Base-by-base conservation (phyloP, 2,329 filamentous ascomycete species). In the Fusarium redolens region DNA sequence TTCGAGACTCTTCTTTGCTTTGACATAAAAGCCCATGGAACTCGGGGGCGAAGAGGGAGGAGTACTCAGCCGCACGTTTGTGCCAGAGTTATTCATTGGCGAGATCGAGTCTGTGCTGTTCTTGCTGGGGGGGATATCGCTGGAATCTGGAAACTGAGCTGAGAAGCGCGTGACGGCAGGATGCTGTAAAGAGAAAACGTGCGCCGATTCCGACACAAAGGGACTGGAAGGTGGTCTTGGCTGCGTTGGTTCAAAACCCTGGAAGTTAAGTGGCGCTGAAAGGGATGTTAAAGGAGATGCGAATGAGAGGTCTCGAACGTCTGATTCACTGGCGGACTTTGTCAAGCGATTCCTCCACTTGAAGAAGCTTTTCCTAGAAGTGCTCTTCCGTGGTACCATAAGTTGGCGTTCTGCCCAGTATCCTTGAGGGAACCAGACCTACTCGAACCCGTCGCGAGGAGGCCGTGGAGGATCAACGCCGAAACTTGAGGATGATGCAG, bases 351-450 rank as follows among this genome's bases (percentile, higher is more conserved):
- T 80, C 38, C 80, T 78, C 84, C 83, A 86, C 75, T 79, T 84
- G 80, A 81, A 85, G 41, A 82, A 78, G 48, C 79, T 80, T 25
- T 76, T 79, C 31, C 76, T 78, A 30, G 79, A 77, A 56, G 74
- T 82, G 56, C 80, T 82, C 71, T 81, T 78, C 20, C 78, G 75
- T 2, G 79, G 75, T 7, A 67, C 52, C 28, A 65, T 61, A 31
- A 75, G 62, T 51, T 85, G 82, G n/a, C 89, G 83, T 78, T 90
- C 89, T n/a, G 89, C 89, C 88, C 88, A 90, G 77, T 89, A 91
- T 10, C 89, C 89, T 57, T 85, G 86, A 2, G 89, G 88, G 76
- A 88, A 90, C 89, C 88, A 90, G 30, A 90, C 89, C 89, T 88
- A 91, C 81, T 91, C 89, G 75, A 80, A 84, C 44, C 88, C 88